Evolutionary conservation across 305 asterid genomes (phyloP).

Genomic region (Fraxinus floribunda): DNA sequence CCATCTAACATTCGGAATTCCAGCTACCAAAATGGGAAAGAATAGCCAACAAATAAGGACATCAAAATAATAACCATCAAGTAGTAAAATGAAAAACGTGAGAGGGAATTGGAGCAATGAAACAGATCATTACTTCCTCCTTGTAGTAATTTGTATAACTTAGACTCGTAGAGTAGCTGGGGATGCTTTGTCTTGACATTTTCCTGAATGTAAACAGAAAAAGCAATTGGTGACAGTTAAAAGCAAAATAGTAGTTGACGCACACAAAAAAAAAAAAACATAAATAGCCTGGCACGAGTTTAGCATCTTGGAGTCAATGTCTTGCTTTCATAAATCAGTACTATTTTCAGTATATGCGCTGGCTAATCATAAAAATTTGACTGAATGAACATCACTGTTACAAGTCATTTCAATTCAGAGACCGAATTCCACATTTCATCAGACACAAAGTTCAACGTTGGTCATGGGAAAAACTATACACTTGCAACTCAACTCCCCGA

Average conservation of each 20-base stretch:
- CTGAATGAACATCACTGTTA: background rate
- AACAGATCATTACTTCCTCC: constrained; percentile 47
- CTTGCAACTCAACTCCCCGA: background rate
- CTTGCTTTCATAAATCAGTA: background rate
- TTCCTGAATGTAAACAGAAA: background rate
- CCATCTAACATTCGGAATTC: background rate
- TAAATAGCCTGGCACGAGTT: background rate
- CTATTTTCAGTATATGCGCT: background rate
- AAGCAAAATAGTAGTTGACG: background rate
- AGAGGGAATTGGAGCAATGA: background rate
- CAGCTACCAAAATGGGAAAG: background rate
- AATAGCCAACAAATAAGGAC: background rate
- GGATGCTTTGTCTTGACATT: constrained; percentile 52
- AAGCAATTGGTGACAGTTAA: background rate
- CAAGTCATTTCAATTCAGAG: background rate
- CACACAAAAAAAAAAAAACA: background rate
- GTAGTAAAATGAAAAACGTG: background rate
- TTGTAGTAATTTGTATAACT: constrained; percentile 47
- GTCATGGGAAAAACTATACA: background rate
- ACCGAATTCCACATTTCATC: background rate
- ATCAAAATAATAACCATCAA: background rate
- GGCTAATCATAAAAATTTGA: background rate
- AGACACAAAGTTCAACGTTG: background rate
- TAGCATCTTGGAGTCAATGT: background rate
- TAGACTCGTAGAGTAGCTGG: constrained; percentile 50